These are phyloP conservation scores for Dothideomycetidae sp. DNA, from an alignment of 2,329 filamentous ascomycete genomes.

Conservation along the genomic window DNA sequence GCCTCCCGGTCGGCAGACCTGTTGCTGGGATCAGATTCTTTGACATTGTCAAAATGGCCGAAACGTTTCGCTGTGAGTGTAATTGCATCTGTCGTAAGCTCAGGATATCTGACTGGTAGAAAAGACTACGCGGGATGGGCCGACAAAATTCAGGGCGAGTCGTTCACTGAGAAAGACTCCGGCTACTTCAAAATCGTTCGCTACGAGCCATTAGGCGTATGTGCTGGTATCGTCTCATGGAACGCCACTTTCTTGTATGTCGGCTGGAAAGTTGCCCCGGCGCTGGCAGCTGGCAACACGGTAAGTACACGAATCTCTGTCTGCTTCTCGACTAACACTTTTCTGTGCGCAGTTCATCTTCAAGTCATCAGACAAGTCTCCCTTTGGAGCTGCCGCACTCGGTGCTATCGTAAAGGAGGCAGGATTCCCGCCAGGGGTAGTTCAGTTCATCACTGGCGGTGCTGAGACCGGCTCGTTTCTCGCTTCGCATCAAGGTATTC, in stretches of 20 bases:
- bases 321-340: not conserved
- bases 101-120: not conserved
- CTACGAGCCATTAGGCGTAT: conserved; percentile 30
- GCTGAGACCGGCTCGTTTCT: conserved; percentile 55
- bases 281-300: conserved; percentile 8
- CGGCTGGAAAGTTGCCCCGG: conserved; percentile 8
- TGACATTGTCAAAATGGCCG: not conserved
- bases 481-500: conserved; percentile 50
- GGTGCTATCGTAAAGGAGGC: conserved; percentile 54
- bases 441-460: conserved; percentile 49
- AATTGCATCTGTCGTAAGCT: too few relatives aligned
- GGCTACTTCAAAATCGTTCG: conserved; percentile 18
- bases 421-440: conserved; percentile 60
- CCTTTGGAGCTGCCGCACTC: conserved; percentile 41
- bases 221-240: conserved; percentile 30
- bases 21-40: conserved; percentile 7
- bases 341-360: conserved; percentile 32
- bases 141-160: conserved; percentile 11
- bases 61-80: conserved; percentile 1
- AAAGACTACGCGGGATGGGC: conserved; percentile 12
- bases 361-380: conserved; percentile 43
- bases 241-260: conserved; percentile 16
- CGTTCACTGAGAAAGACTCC: conserved; percentile 9
- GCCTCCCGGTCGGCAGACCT: conserved; percentile 10
- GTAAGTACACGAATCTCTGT: not conserved